Base-by-base conservation (phyloP, 106 monocot genomes). In the Vanilla planifolia region DNA sequence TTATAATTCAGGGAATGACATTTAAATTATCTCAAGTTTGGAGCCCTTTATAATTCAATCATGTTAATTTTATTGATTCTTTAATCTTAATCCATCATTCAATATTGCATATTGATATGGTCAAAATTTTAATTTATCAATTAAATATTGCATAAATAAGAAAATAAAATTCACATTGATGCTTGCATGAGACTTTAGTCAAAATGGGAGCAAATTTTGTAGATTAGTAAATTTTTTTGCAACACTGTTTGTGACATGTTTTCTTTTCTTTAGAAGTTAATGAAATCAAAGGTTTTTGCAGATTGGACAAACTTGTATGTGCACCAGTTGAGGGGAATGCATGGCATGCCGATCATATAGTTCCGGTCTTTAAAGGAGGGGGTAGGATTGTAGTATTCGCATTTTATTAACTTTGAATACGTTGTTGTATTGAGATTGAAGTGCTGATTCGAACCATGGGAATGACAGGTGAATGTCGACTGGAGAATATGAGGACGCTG, bases 291-390 rank as follows among this genome's bases (percentile, higher is more conserved):
- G n/a, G 15, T 24, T 42, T 28, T 64, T 52, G 36, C 67, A 98
- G 91, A 61, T 47, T 91, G n/a, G 77, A 88, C 26, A 98, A 82
- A 67, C 78, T 98, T 8, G 79, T 82, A 11, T 33, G 60, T 74
- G 81, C 91, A 70, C 91, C 96, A 60, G 70, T 47, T 56, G 96
- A 91, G 51, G 96, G 96, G 29, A 98, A 98, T 75, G 86, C 88
- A 30, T 98, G 96, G 91, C 96, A 98, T 81, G 96, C 96, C 25
- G 96, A 98, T 60, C 96, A 98, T 65, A 82, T 85, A 59, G 29
- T 98, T 55, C 84, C 96, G 15, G 96, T 98, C 24, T 86, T 85
- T 52, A 91, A 73, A 61, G 96, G 96, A 62, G 96, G 96, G 82
- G 96, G 95, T 95, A 58, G 19, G 51, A 44, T 51, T 33, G 16